These are phyloP conservation scores for Phytophthora meadii DNA, from an alignment of 352 stramenopile genomes.

Conservation along the genomic window DNA sequence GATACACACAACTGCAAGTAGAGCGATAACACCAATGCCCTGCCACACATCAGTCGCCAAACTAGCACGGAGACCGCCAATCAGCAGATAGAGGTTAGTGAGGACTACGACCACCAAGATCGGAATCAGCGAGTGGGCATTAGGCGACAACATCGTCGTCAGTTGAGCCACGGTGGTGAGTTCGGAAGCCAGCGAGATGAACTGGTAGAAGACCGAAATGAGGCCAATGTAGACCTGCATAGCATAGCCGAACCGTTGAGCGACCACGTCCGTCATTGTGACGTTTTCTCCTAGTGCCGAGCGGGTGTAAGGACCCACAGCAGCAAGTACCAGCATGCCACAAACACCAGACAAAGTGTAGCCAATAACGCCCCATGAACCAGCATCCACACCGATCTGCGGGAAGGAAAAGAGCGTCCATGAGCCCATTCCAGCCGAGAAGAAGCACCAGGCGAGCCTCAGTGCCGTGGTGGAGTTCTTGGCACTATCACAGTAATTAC, in stretches of 20 bases:
- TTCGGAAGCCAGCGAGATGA: constrained; percentile 81
- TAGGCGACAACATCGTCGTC: constrained; percentile 54
- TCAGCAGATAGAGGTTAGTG: constrained; percentile 76
- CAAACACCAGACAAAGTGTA: constrained; percentile 72
- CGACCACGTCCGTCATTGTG: constrained; percentile 72
- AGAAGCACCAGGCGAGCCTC: constrained; percentile 78
- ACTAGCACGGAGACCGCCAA: constrained; percentile 76
- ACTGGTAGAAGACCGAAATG: constrained; percentile 83
- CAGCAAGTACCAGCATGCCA: constrained; percentile 59
- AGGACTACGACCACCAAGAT: constrained; percentile 71
- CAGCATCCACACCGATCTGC: constrained; percentile 75
- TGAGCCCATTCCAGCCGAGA: constrained; percentile 76
- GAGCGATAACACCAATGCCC: constrained; percentile 61
- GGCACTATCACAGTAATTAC: constrained; percentile 35
- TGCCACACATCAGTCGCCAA: constrained; percentile 82
- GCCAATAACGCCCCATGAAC: constrained; percentile 78
- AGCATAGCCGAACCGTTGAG: constrained; percentile 65
- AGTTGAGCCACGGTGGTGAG: constrained; percentile 66
- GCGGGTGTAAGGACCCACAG: constrained; percentile 62
- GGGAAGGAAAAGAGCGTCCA: constrained; percentile 82
- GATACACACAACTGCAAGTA: constrained; percentile 67
- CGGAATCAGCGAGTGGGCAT: constrained; percentile 45
- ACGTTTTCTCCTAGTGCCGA: constrained; percentile 68
- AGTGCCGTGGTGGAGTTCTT: constrained; percentile 71
- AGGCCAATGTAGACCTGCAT: constrained; percentile 78